These are phyloP conservation scores for Peribolospora baueri DNA, from an alignment of 768 basidiomycete species.

Conservation along the genomic window DNA sequence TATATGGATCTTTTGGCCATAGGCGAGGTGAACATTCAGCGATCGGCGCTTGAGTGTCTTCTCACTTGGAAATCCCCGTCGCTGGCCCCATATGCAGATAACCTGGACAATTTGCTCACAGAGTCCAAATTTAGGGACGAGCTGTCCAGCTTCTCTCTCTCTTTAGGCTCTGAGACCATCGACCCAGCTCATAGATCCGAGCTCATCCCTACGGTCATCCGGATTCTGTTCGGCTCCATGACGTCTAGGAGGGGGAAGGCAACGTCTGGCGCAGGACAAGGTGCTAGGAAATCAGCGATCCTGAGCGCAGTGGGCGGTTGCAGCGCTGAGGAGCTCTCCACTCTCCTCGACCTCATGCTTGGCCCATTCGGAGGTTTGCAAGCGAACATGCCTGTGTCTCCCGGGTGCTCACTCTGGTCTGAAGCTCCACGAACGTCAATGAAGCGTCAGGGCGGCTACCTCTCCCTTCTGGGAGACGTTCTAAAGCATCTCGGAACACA, in stretches of 20 bases:
- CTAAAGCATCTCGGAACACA: conserved; percentile 56
- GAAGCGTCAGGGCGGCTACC: conserved; percentile 42
- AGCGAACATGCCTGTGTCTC: no score
- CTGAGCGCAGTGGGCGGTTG: conserved; percentile 46
- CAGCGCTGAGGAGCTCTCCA: conserved; percentile 41
- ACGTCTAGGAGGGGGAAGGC: conserved; percentile 45
- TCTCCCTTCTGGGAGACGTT: conserved; percentile 62
- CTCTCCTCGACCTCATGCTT: conserved; percentile 72
- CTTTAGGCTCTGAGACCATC: conserved; percentile 27
- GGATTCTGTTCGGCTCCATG: conserved; percentile 71
- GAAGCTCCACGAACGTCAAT: conserved; percentile 8
- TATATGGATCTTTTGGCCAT: conserved; percentile 59
- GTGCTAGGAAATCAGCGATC: conserved; percentile 48
- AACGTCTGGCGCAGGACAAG: conserved; percentile 30
- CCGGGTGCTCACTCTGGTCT: not conserved
- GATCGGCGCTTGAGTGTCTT: conserved; percentile 47
- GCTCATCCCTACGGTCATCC: conserved; percentile 42
- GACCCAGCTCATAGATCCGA: conserved; percentile 34
- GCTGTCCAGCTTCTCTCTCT: conserved; percentile 43
- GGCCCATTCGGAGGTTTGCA: conserved; percentile 29
- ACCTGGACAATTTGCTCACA: conserved; percentile 46
- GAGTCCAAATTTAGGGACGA: conserved; percentile 75
- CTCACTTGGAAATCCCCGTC: conserved; percentile 52
- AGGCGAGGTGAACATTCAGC: conserved; percentile 57
- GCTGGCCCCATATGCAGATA: conserved; percentile 35